Conservation (phyloP, 2,329 filamentous ascomycete genomes). For the Amesomyces nigricolor region DNA sequence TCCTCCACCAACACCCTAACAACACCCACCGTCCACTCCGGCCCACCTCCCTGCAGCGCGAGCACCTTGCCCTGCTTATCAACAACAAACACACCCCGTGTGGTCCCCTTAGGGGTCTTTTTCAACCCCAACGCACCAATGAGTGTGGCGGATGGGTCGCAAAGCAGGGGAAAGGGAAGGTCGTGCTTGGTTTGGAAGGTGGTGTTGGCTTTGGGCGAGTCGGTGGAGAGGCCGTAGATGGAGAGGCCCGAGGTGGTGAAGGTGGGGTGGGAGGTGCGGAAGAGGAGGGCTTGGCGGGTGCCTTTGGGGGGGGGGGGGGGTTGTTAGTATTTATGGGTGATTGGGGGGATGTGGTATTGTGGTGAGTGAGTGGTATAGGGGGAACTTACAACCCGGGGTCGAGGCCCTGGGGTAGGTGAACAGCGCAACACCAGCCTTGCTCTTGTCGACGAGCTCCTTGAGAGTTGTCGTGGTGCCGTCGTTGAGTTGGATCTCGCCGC, state of each 20-base stretch:
- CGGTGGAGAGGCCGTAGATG: constrained; percentile 85
- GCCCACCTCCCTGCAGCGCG: constrained; percentile 67
- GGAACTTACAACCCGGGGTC: constrained; percentile 91
- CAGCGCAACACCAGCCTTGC: constrained; percentile 78
- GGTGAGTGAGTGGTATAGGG: no score
- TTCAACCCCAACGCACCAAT: constrained; percentile 86
- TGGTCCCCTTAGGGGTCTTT: constrained; percentile 74
- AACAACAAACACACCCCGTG: constrained; percentile 81
- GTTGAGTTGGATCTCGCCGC: constrained; percentile 74
- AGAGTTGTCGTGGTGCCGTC: constrained; percentile 76
- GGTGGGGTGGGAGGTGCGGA: constrained; percentile 76
- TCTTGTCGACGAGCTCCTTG: constrained; percentile 73
- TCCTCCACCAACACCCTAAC: constrained; percentile 65
- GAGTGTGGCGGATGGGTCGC: constrained; percentile 67
- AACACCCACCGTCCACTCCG: constrained; percentile 68
- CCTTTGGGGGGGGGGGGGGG: constrained; percentile 45
- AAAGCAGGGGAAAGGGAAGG: constrained; percentile 81
- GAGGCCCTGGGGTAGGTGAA: constrained; percentile 96
- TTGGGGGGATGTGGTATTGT: no score
- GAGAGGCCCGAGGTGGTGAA: constrained; percentile 69
- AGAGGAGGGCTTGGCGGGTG: constrained; percentile 87
- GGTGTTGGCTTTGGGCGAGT: constrained; percentile 86
- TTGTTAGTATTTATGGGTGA: not conserved
- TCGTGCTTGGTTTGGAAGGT: constrained; percentile 90
- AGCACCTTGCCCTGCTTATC: constrained; percentile 71